Conservation (phyloP, 495 filamentous ascomycete species). For the Neurospora cerealis region DNA sequence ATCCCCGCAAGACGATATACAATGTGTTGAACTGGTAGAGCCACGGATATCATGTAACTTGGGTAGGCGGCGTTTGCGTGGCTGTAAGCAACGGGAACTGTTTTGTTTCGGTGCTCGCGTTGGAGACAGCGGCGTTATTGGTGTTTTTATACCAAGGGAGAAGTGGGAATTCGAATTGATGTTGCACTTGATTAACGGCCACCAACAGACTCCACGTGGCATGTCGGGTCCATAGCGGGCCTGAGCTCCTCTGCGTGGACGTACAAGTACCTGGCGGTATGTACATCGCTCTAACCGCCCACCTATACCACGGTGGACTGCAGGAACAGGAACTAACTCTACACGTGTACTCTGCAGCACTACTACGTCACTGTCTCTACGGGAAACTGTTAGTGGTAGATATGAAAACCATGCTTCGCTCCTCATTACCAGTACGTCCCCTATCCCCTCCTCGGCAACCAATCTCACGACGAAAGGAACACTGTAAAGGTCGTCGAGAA, state of each 20-base stretch:
- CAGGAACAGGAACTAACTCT: not conserved
- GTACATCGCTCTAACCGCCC: no score
- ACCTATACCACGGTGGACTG: not conserved
- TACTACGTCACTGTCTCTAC: not conserved
- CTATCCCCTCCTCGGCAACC: not conserved
- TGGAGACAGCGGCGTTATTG: not conserved
- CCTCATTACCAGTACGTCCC: not conserved
- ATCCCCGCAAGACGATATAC: slow-evolving; percentile 28
- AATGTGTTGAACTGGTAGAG: slow-evolving; percentile 28
- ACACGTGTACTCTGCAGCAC: not conserved
- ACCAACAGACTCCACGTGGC: not conserved
- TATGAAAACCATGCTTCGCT: not conserved
- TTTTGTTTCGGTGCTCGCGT: not conserved
- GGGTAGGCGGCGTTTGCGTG: not conserved
- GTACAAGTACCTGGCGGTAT: not conserved
- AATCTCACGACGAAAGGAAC: not conserved
- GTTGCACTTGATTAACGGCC: not conserved
- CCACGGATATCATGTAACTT: not conserved
- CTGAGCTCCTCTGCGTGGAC: not conserved
- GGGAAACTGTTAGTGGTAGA: not conserved
- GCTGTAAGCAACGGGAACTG: not conserved
- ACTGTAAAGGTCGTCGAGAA: not conserved
- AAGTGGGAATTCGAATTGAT: not conserved
- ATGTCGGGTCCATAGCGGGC: not conserved
- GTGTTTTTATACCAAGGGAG: not conserved